Evolutionary conservation across 495 filamentous ascomycete species (phyloP).

Genomic region (Cercophora samala): DNA sequence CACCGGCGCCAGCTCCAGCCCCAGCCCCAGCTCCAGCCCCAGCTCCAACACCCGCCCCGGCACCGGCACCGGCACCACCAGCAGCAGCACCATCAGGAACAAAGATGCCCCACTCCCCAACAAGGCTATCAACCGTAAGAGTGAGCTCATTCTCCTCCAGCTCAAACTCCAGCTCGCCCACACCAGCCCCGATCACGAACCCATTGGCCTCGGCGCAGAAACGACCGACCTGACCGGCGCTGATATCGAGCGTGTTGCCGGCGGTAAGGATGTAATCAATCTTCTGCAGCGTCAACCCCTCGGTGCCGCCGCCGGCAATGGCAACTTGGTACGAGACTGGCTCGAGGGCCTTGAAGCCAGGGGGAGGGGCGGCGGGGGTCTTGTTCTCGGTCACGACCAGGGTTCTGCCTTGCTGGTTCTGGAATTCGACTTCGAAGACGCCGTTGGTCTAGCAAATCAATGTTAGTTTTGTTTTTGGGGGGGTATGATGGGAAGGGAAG

Average conservation of each 20-base stretch:
- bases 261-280: conserved; percentile 40
- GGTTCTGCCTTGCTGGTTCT: conserved; percentile 26
- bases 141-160: conserved; percentile 44
- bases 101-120: conserved; percentile 41
- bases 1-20: conserved; percentile 13
- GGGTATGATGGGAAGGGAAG: background rate
- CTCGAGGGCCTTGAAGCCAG: conserved; percentile 36
- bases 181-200: conserved; percentile 35
- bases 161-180: conserved; percentile 45
- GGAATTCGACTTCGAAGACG: conserved; percentile 39
- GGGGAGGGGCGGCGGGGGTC: conserved; percentile 32
- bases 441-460: conserved; percentile 27
- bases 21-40: conserved; percentile 5
- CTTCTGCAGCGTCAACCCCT: conserved; percentile 36
- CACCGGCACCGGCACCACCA: conserved; percentile 18
- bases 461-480: background rate
- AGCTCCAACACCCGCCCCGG: conserved; percentile 13
- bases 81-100: conserved; percentile 29
- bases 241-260: conserved; percentile 32
- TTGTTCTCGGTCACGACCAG: conserved; percentile 38
- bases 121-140: conserved; percentile 32
- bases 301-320: conserved; percentile 31
- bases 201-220: conserved; percentile 34
- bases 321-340: conserved; percentile 35
- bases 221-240: conserved; percentile 30